Base-by-base conservation (phyloP, 805 yeast genomes). In the Yarrowia alimentaria region DNA sequence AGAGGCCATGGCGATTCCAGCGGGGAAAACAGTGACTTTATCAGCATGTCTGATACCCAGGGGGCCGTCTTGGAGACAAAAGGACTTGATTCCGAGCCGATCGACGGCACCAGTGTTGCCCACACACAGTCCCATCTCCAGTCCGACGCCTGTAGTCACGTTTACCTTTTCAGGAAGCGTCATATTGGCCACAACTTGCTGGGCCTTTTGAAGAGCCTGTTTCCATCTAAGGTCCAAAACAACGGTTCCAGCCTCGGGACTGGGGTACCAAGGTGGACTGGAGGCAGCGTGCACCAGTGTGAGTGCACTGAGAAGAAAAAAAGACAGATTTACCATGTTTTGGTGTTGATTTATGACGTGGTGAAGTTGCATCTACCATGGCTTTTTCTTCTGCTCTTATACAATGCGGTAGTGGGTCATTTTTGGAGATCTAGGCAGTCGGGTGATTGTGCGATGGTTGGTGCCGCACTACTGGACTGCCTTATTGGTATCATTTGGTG, bases 11-110 rank as follows among this genome's bases (percentile, higher is more conserved):
- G 83, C 80, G 26, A 79, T 58, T 0, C 81, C 85, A 2, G 80
- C 73, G 1, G 85, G 83, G 55, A 74, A 80, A 30, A 72, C 71
- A 1, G 83, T 75, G 21, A 73, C 74, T 57, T 74, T 73, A 58
- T 78, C 83, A 6, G 83, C 73, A 8, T 37, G 43, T 52, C 82
- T 65, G 16, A 79, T 77, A 8, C 85, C 85, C 55, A 75, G 70
- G 5, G 83, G 82, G 6, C 82, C 83, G 64, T 80, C 83, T 57
- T 79, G 83, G 20, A 79, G 66, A 57, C 85, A 80, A 10, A 80
- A 61, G 9, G 75, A 69, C 3, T 79, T 77, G 47, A 78, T 74
- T 7, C 75, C 77, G 20, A 79, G 64, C 29, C 83, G 62, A 17
- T 80, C 79, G 32, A 79, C 73, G 6, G 75, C 67, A 0, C 83